Percentiles rank a stretch among this genome's conserved stretches.
phyloP scores from a whole-genome alignment of 371 early-diverging fungal species.

The Mortierella sp. region DNA sequence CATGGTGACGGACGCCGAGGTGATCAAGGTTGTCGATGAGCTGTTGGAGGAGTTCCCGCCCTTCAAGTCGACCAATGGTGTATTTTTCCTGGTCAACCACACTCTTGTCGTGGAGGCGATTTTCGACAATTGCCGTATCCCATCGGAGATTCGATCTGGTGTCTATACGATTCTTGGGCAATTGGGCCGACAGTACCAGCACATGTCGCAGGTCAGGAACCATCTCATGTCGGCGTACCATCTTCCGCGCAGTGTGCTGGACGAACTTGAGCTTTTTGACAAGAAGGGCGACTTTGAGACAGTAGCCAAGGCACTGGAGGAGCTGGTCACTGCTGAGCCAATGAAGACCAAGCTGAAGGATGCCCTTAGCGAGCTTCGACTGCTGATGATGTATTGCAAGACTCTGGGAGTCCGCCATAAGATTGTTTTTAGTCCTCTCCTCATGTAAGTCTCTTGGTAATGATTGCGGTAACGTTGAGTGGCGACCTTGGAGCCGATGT shows the following conservation, averaged over 20 bases:
- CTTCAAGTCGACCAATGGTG: constrained; percentile 69
- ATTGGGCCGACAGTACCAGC: constrained; percentile 65
- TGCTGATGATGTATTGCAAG: constrained; percentile 63
- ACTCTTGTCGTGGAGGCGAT: constrained; percentile 74
- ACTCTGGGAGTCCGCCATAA: constrained; percentile 75
- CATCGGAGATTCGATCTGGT: constrained; percentile 67
- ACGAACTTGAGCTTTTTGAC: constrained; percentile 77
- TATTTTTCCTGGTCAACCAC: constrained; percentile 69
- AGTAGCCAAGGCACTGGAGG: constrained; percentile 67
- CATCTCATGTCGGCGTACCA: constrained; percentile 72
- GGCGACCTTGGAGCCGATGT: too few species aligned
- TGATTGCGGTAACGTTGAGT: background rate
- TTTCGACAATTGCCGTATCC: constrained; percentile 74
- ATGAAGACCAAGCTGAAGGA: constrained; percentile 65
- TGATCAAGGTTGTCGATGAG: constrained; percentile 88
- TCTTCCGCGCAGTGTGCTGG: constrained; percentile 71
- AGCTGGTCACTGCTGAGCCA: constrained; percentile 66
- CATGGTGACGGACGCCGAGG: constrained; percentile 92
- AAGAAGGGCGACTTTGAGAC: constrained; percentile 68
- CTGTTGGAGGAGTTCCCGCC: constrained; percentile 85
- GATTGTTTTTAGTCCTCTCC: constrained; percentile 75
- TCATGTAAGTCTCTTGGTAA: constrained; percentile 66
- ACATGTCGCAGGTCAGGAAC: constrained; percentile 74
- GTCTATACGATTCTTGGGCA: constrained; percentile 71
- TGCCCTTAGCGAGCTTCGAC: constrained; percentile 64